A percentile compares a stretch with the other conserved stretches of the same genome.
These are phyloP conservation scores for Urostyla sp. DNA, from an alignment of 73 alveolate species.

Conservation along the genomic window DNA sequence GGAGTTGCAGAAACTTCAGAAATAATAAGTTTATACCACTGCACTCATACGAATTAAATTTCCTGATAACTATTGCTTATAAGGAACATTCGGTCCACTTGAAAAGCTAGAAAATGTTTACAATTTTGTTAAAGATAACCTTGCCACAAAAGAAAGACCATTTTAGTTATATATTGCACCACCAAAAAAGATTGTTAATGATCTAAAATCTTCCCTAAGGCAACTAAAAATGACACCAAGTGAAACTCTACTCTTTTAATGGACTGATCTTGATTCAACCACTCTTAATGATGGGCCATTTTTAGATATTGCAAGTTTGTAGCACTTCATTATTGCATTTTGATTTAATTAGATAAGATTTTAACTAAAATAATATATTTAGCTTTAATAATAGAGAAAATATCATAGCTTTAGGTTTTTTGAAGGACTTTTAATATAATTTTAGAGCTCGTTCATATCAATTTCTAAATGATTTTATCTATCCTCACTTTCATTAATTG, in stretches of 20 bases:
- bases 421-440: too few relatives aligned
- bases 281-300: constrained; percentile 28
- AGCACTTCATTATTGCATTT: constrained; percentile 28
- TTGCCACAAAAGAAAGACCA: constrained; percentile 35
- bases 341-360: too few relatives aligned
- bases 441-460: too few relatives aligned
- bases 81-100: constrained; percentile 68
- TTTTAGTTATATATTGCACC: constrained; percentile 66
- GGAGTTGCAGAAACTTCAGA: constrained; percentile 57
- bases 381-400: too few relatives aligned
- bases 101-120: constrained; percentile 49
- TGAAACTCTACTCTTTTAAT: constrained; percentile 47
- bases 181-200: constrained; percentile 58
- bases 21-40: constrained; percentile 40
- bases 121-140: constrained; percentile 57
- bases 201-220: constrained; percentile 15
- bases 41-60: constrained; percentile 55
- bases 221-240: constrained; percentile 53
- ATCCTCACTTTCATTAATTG: too few relatives aligned
- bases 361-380: too few relatives aligned
- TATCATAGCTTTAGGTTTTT: too few relatives aligned
- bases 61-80: constrained; percentile 61
- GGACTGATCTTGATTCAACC: constrained; percentile 60
- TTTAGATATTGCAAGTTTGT: constrained; percentile 42
- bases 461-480: too few relatives aligned